Conservation (phyloP, 2,329 filamentous ascomycete genomes). For the Aspergillus aculeatinus region DNA sequence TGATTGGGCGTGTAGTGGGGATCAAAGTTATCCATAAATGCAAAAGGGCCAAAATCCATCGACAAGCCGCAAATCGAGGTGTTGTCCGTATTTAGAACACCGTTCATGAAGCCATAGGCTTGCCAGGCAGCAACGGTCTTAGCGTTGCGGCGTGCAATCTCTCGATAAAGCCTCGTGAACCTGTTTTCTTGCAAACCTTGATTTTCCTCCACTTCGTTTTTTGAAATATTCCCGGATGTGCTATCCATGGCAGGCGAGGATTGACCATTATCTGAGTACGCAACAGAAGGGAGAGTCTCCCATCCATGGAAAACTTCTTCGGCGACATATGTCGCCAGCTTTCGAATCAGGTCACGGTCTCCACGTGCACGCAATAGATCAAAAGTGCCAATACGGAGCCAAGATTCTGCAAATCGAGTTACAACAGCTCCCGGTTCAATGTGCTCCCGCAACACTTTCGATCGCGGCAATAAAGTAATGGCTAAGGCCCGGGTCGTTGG, state of each 20-base stretch:
- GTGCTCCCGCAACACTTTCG: slow-evolving; percentile 72
- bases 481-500: slow-evolving; percentile 84
- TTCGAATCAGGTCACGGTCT: slow-evolving; percentile 71
- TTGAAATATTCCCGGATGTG: slow-evolving; percentile 55
- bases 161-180: slow-evolving; percentile 82
- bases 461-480: slow-evolving; percentile 71
- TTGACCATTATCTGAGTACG: slow-evolving; percentile 46
- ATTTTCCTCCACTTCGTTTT: slow-evolving; percentile 65
- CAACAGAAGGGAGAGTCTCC: slow-evolving; percentile 70
- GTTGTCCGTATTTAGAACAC: slow-evolving; percentile 96
- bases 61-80: slow-evolving; percentile 86
- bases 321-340: slow-evolving; percentile 76
- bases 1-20: slow-evolving; percentile 95
- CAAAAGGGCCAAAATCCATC: slow-evolving; percentile 94
- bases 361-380: slow-evolving; percentile 83
- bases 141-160: slow-evolving; percentile 82
- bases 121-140: slow-evolving; percentile 90
- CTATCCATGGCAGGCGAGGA: slow-evolving; percentile 39
- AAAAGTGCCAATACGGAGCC: slow-evolving; percentile 93
- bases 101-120: slow-evolving; percentile 98
- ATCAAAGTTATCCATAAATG: slow-evolving; percentile 97
- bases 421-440: slow-evolving; percentile 92
- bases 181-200: slow-evolving; percentile 74
- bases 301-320: slow-evolving; percentile 87
- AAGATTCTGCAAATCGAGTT: slow-evolving; percentile 82